These are phyloP conservation scores for Suhomyces panamericanus DNA, from an alignment of 1,139 yeast genomes.

Conservation along the genomic window DNA sequence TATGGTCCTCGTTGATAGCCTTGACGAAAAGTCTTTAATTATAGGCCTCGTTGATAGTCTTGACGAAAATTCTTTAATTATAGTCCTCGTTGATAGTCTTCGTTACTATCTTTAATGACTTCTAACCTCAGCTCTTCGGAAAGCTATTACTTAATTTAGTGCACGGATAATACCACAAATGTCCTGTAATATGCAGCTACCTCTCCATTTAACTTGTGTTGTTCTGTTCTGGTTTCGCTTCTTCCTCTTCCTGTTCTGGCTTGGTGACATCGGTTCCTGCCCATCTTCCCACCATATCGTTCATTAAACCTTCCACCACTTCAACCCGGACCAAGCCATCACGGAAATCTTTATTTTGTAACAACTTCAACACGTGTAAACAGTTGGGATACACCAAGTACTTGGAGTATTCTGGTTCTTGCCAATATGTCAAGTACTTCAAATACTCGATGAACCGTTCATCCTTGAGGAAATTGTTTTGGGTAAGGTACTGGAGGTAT, in stretches of 20 bases:
- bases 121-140: too few species aligned
- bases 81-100: too few species aligned
- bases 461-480: slow-evolving; percentile 64
- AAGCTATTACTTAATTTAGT: too few species aligned
- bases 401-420: slow-evolving; percentile 62
- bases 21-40: too few species aligned
- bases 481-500: slow-evolving; percentile 73
- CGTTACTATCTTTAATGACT: too few species aligned
- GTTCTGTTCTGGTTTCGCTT: neutral
- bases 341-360: slow-evolving; percentile 58
- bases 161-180: too few species aligned
- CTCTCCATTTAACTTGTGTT: neutral
- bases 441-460: slow-evolving; percentile 63
- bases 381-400: slow-evolving; percentile 75
- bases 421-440: slow-evolving; percentile 73
- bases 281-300: slow-evolving; percentile 78
- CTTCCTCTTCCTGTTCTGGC: slow-evolving; percentile 1
- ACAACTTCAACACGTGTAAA: slow-evolving; percentile 60
- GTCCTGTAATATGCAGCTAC: neutral
- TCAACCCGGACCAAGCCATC: slow-evolving; percentile 56
- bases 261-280: slow-evolving; percentile 31
- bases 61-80: too few species aligned
- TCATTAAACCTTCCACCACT: slow-evolving; percentile 60
- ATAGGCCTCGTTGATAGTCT: too few species aligned
- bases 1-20: too few species aligned